A percentile compares a stretch with the other conserved stretches of the same genome.
phyloP scores from a whole-genome alignment of 2,329 filamentous ascomycete species.

The Byssoonygena ceratinophila region DNA sequence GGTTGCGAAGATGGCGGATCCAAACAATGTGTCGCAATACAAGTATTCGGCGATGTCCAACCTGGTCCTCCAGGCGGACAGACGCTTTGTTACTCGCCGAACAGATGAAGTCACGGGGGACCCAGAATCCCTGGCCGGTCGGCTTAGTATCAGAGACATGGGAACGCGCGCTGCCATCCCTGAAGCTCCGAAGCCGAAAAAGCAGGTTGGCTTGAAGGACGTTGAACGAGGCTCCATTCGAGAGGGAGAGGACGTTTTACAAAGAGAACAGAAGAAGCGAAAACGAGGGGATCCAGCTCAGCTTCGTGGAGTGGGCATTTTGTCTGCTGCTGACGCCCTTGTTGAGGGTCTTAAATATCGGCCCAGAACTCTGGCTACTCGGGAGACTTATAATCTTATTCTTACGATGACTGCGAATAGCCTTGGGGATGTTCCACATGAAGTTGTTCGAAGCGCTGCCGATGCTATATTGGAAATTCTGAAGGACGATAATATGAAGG shows the following conservation, averaged over 20 bases:
- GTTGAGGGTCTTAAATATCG: slow-evolving; percentile 89
- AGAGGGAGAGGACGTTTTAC: slow-evolving; percentile 74
- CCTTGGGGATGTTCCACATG: slow-evolving; percentile 84
- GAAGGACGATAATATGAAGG: slow-evolving; percentile 91
- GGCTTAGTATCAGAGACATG: slow-evolving; percentile 91
- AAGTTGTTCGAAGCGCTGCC: slow-evolving; percentile 84
- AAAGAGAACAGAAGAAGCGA: slow-evolving; percentile 75
- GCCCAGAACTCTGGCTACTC: slow-evolving; percentile 79
- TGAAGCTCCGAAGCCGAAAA: slow-evolving; percentile 69
- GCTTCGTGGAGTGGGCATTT: slow-evolving; percentile 61
- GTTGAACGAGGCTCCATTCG: slow-evolving; percentile 64
- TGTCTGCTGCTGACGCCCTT: slow-evolving; percentile 72
- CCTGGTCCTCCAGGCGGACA: slow-evolving; percentile 99
- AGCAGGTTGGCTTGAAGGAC: slow-evolving; percentile 54
- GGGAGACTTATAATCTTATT: slow-evolving; percentile 89
- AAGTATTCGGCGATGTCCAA: slow-evolving; percentile 99
- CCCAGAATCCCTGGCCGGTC: slow-evolving; percentile 89
- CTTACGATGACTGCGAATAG: slow-evolving; percentile 79
- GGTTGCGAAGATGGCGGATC: slow-evolving; percentile 54
- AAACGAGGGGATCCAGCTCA: slow-evolving; percentile 64
- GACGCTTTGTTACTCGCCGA: slow-evolving; percentile 83
- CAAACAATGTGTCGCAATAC: slow-evolving; percentile 80
- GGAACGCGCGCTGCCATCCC: slow-evolving; percentile 73
- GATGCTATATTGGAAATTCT: slow-evolving; percentile 83
- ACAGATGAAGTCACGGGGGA: slow-evolving; percentile 94